These are phyloP conservation scores for Thalassiosira oceanica DNA, from an alignment of 352 stramenopile species.

Conservation along the genomic window DNA sequence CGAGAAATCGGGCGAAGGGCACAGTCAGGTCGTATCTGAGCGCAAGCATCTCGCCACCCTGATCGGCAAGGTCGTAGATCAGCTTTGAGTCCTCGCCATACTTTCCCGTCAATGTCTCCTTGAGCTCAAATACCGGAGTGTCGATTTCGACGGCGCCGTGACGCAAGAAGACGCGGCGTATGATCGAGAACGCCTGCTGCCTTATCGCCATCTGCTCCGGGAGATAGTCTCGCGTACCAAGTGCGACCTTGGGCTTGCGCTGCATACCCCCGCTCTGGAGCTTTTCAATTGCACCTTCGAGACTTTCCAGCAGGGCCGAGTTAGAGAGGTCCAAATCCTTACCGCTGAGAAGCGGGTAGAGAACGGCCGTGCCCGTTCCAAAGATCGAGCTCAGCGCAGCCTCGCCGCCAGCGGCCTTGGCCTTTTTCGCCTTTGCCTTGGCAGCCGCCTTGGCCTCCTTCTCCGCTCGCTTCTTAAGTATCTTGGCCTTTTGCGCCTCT, in stretches of 20 bases:
- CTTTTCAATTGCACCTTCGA: constrained; percentile 42
- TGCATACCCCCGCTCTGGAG: constrained; percentile 57
- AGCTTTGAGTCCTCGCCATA: constrained; percentile 99
- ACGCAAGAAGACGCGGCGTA: constrained; percentile 96
- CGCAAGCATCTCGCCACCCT: constrained; percentile 92
- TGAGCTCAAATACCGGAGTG: constrained; percentile 98
- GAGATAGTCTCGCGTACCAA: constrained; percentile 94
- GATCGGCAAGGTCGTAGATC: constrained; percentile 98
- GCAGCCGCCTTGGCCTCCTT: constrained; percentile 66
- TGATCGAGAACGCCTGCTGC: constrained; percentile 95
- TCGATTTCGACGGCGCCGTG: constrained; percentile 97
- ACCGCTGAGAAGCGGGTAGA: constrained; percentile 32
- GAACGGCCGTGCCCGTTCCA: constrained; percentile 22
- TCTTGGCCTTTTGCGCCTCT: constrained; percentile 59
- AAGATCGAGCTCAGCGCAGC: constrained; percentile 44
- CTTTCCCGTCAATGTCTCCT: constrained; percentile 98
- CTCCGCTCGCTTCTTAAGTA: constrained; percentile 69
- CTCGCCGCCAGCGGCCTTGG: constrained; percentile 33
- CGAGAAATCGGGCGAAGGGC: constrained; percentile 97
- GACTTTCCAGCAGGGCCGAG: constrained; percentile 8
- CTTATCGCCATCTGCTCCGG: constrained; percentile 95
- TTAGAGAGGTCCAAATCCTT: constrained; percentile 19
- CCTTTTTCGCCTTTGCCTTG: constrained; percentile 52
- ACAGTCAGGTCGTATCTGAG: constrained; percentile 96
- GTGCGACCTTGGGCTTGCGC: constrained; percentile 84